Evolutionary conservation across 2,329 filamentous ascomycete species (phyloP), one percentile per base, ranked within the genome.

Genomic region (Fusarium sp.): DNA sequence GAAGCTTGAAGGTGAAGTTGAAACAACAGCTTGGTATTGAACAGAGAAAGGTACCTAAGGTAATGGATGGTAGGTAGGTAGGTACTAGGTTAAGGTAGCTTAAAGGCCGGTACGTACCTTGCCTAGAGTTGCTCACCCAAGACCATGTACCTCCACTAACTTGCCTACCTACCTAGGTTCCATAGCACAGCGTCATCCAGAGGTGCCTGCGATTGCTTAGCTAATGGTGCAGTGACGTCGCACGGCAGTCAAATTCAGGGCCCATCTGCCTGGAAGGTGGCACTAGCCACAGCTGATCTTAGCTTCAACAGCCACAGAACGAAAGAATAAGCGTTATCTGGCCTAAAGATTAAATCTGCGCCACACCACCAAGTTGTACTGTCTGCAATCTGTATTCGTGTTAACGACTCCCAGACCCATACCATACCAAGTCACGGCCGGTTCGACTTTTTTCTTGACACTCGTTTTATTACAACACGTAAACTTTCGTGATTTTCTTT

Each of bases 141-240:
- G 22, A n/a, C 28, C 22, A 45, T 18, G 26, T n/a, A 45, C 15
- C 40, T 57, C 28, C 38, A 31, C 33, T 42, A 36, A 36, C 33
- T n/a, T n/a, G n/a, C n/a, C n/a, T n/a, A 45, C 15, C 18, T 20
- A 20, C 18, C 18, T 20, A 20, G 18, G 18, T 36, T 17, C 44
- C 39, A 20, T 31, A 59, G 60, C 56, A 67, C 64, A 75, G 70
- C 75, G 75, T 76, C 75, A 76, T 77, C 68, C 65, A 63, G 66
- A 64, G 72, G 63, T 76, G 73, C 74, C 74, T 76, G 67, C 55
- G 55, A 48, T 39, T 53, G 51, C 51, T 70, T 71, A 68, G 43
- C 58, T 64, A 69, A 71, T 53, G 20, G 18, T 36, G 6, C 39
- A 68, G 67, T 70, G 67, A 70, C 67, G 67, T 70, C 63, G 67